These are phyloP conservation scores for Aschersonia sp. DNA, from an alignment of 2,329 filamentous ascomycete species.

Conservation along the genomic window DNA sequence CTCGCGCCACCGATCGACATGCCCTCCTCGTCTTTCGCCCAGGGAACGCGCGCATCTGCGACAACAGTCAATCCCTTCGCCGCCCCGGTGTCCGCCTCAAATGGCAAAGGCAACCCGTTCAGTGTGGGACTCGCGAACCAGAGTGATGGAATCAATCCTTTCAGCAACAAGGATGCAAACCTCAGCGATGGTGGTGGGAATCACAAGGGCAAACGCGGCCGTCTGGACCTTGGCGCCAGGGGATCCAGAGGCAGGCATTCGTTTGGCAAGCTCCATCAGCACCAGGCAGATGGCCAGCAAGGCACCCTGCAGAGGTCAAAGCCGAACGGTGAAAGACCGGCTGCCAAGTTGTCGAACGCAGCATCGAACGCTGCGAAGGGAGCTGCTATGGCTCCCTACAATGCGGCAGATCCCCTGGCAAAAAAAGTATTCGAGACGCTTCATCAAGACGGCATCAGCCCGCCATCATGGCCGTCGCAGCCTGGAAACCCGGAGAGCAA, in stretches of 20 bases:
- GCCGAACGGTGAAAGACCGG: constrained; percentile 6
- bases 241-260: constrained; percentile 3
- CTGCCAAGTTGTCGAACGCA: constrained; percentile 11
- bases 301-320: constrained; percentile 1
- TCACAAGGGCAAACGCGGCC: constrained; percentile 8
- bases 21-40: constrained; percentile 22
- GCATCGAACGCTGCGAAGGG: constrained; percentile 7
- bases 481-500: constrained; percentile 37
- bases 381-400: constrained; percentile 3
- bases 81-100: background rate
- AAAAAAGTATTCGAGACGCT: constrained; percentile 37
- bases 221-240: constrained; percentile 6
- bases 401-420: constrained; percentile 26
- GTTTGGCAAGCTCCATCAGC: constrained; percentile 1
- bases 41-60: constrained; percentile 19
- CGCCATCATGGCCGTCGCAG: constrained; percentile 40
- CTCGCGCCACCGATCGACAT: constrained; percentile 26
- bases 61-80: constrained; percentile 22
- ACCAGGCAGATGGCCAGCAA: constrained; percentile 1
- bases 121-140: background rate
- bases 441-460: constrained; percentile 36
- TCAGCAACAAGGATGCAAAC: constrained; percentile 14
- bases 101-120: no score
- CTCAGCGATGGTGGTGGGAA: constrained; percentile 11
- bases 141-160: constrained; percentile 8